These are phyloP conservation scores for Eucalyptus shirleyi DNA, from an alignment of 345 rosid species.

Conservation along the genomic window DNA sequence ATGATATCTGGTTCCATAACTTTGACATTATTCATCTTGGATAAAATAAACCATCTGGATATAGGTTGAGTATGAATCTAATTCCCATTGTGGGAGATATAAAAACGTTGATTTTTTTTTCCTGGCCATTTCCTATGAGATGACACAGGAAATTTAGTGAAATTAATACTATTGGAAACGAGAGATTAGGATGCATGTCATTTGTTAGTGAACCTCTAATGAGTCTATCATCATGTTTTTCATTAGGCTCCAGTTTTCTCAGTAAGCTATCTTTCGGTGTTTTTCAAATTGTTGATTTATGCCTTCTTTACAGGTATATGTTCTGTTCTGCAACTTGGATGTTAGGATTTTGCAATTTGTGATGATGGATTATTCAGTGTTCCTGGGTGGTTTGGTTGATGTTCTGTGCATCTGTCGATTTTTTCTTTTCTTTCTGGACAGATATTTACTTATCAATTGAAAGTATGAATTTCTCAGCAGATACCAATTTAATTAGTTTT, in stretches of 20 bases:
- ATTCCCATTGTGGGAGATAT: not conserved
- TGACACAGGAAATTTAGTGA: not conserved
- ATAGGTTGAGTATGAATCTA: not conserved
- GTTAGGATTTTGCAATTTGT: not conserved
- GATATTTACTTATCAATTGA: not conserved
- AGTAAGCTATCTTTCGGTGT: not conserved
- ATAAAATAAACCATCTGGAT: rapidly evolving
- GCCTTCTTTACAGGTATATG: not conserved
- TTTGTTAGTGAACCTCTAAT: not conserved
- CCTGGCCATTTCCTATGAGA: not conserved
- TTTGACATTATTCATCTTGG: not conserved
- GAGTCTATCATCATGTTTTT: not conserved
- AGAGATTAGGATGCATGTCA: not conserved
- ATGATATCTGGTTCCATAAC: not conserved
- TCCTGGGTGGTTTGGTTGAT: not conserved
- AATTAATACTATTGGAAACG: not conserved
- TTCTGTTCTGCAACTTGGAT: not conserved
- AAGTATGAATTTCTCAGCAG: not conserved
- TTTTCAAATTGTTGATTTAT: not conserved
- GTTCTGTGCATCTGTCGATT: not conserved
- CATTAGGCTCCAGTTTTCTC: not conserved
- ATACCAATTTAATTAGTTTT: not conserved
- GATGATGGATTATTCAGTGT: not conserved
- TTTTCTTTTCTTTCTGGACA: not conserved
- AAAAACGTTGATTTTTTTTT: not conserved